Evolutionary conservation across 108 stramenopile genomes (phyloP).

Genomic region (Pseudonitzschia delicatissima): DNA sequence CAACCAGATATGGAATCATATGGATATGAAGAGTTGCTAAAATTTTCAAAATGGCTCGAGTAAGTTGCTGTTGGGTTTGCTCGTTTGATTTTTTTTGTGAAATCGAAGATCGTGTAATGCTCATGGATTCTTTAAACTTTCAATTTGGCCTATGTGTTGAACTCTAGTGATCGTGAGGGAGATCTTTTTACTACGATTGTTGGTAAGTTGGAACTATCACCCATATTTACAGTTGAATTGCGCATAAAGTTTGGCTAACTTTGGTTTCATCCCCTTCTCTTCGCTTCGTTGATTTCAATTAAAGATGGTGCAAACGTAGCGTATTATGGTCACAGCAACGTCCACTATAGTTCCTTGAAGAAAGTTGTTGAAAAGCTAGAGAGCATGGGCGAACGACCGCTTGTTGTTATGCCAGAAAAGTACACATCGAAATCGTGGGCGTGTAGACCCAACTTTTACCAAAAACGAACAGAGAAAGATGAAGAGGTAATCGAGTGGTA

Average conservation of each 20-base stretch:
- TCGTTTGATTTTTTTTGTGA: neutral
- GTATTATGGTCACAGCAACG: conserved; percentile 62
- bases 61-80: conserved; percentile 13
- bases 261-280: neutral
- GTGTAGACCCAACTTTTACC: conserved; percentile 23
- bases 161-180: conserved; percentile 51
- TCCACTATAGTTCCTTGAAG: conserved; percentile 59
- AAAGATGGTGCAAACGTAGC: conserved; percentile 76
- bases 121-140: neutral
- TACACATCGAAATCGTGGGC: conserved; percentile 33
- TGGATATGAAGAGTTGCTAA: conserved; percentile 37
- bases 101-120: neutral
- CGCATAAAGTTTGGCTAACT: neutral
- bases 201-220: conserved; percentile 30
- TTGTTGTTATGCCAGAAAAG: conserved; percentile 79
- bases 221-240: neutral
- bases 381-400: conserved; percentile 63
- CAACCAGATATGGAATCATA: conserved; percentile 14
- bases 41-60: conserved; percentile 75
- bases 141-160: neutral
- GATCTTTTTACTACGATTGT: conserved; percentile 83
- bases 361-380: conserved; percentile 65
- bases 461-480: conserved; percentile 21
- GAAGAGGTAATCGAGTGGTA: conserved; percentile 27
- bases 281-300: neutral